A percentile compares a stretch with the other conserved stretches of the same genome.
Evolutionary conservation across 2,329 filamentous ascomycete genomes (phyloP).

Genomic region (Pseudocercospora crystallina): DNA sequence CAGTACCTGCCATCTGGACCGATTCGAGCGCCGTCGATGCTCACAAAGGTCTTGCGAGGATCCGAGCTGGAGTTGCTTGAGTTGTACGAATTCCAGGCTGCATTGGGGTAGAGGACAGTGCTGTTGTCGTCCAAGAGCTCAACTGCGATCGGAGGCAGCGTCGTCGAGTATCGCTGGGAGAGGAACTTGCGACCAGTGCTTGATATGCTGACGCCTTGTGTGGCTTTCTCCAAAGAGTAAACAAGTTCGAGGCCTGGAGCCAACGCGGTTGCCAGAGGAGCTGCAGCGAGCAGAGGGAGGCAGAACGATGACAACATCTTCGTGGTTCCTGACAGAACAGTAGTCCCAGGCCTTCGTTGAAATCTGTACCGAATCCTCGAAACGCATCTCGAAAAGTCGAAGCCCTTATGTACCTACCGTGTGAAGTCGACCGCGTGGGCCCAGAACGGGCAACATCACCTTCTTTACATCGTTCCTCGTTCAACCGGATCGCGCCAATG

Average conservation of each 20-base stretch:
- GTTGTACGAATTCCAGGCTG: constrained; percentile 33
- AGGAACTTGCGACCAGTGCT: constrained; percentile 9
- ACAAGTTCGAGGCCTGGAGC: constrained; percentile 5
- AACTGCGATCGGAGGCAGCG: constrained; percentile 2
- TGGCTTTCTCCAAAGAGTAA: constrained; percentile 8
- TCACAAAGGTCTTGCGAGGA: constrained; percentile 26
- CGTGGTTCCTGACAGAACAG: too few relatives aligned
- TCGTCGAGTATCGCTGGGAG: constrained; percentile 6
- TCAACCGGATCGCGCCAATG: too few relatives aligned
- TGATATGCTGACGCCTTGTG: constrained; percentile 9
- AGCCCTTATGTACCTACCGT: too few relatives aligned
- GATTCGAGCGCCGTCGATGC: constrained; percentile 30
- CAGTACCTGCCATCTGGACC: constrained; percentile 37
- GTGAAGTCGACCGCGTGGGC: too few relatives aligned
- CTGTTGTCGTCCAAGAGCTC: constrained; percentile 19
- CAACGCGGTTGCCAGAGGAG: too few relatives aligned
- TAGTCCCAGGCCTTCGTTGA: too few relatives aligned
- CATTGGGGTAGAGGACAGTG: constrained; percentile 29
- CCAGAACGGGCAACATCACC: too few relatives aligned
- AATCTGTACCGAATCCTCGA: too few relatives aligned
- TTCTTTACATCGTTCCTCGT: too few relatives aligned
- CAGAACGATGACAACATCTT: too few relatives aligned
- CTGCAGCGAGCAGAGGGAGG: too few relatives aligned
- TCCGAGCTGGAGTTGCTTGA: constrained; percentile 24
- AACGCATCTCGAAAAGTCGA: too few relatives aligned